Conservation (phyloP, 306 rosid genomes). For the Ammopiptanthus mongolicus region DNA sequence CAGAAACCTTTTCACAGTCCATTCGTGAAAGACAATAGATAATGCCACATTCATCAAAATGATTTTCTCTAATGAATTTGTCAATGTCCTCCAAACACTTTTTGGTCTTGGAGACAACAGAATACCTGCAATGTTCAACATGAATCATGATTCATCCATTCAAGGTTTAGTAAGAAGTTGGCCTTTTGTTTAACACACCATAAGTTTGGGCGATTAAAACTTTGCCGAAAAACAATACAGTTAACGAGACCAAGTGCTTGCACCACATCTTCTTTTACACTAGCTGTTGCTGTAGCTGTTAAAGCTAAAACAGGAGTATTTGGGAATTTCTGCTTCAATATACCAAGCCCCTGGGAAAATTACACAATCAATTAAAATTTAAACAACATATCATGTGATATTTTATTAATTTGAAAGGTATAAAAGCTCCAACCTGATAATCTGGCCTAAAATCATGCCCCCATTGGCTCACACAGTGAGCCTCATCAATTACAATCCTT, state of each 20-base stretch:
- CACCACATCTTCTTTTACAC: conserved; percentile 98
- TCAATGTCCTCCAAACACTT: conserved; percentile 91
- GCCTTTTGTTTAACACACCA: conserved; percentile 39
- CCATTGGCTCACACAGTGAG: conserved; percentile 99
- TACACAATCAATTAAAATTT: conserved; percentile 13
- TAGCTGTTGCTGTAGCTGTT: conserved; percentile 98
- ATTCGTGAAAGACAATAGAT: conserved; percentile 95
- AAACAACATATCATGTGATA: neutral
- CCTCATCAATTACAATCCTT: conserved; percentile 96
- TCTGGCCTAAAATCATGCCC: conserved; percentile 99
- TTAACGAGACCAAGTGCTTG: conserved; percentile 95
- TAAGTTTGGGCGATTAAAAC: conserved; percentile 97
- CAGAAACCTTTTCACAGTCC: conserved; percentile 99
- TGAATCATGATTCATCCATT: conserved; percentile 12
- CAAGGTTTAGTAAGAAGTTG: conserved; percentile 1
- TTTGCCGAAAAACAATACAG: conserved; percentile 92
- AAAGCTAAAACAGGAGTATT: conserved; percentile 91
- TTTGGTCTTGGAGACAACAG: conserved; percentile 83
- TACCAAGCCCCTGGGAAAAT: conserved; percentile 83
- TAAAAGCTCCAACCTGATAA: conserved; percentile 69
- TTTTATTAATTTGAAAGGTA: conserved; percentile 8
- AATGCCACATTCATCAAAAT: conserved; percentile 93
- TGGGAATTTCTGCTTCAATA: conserved; percentile 92
- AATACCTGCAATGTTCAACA: conserved; percentile 58
- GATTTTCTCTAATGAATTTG: conserved; percentile 77